phyloP scores from a whole-genome alignment of 2,329 filamentous ascomycete species.

The Leptographium radiaticola region DNA sequence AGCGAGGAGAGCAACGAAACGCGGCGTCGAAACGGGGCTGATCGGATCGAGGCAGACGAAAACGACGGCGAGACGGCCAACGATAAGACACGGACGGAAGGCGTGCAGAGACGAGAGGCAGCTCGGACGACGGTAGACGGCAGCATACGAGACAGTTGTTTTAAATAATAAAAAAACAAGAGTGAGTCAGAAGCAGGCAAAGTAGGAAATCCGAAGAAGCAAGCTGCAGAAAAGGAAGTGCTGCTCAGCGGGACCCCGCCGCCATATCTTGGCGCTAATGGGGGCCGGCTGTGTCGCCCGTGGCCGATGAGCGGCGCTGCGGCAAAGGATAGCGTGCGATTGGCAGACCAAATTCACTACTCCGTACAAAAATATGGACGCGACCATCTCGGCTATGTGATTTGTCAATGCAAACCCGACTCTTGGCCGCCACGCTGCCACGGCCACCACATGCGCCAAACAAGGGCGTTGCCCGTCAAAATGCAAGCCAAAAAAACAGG shows the following conservation, averaged over 20 bases:
- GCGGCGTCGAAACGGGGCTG: background rate
- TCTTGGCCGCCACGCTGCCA: too few relatives aligned
- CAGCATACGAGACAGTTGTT: conserved; percentile 4
- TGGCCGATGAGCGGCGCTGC: too few relatives aligned
- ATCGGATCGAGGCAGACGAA: background rate
- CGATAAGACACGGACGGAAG: background rate
- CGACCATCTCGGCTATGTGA: too few relatives aligned
- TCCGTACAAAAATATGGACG: too few relatives aligned
- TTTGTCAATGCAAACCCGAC: too few relatives aligned
- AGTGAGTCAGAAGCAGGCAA: background rate
- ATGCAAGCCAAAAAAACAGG: too few relatives aligned
- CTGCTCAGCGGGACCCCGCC: conserved; percentile 2
- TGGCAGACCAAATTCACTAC: too few relatives aligned
- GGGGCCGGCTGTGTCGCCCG: background rate
- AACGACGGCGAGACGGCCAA: background rate
- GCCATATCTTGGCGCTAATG: conserved; percentile 1
- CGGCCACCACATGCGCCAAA: too few relatives aligned
- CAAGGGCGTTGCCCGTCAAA: too few relatives aligned
- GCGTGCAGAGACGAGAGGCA: background rate
- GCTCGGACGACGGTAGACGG: background rate
- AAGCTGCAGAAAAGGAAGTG: background rate
- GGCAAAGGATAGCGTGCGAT: too few relatives aligned
- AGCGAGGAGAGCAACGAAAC: background rate
- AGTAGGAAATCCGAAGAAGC: background rate
- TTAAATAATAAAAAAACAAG: background rate